Evolutionary conservation across 768 basidiomycete genomes (phyloP), one percentile per base, ranked within the genome.

Genomic region (Russula ochroleuca): DNA sequence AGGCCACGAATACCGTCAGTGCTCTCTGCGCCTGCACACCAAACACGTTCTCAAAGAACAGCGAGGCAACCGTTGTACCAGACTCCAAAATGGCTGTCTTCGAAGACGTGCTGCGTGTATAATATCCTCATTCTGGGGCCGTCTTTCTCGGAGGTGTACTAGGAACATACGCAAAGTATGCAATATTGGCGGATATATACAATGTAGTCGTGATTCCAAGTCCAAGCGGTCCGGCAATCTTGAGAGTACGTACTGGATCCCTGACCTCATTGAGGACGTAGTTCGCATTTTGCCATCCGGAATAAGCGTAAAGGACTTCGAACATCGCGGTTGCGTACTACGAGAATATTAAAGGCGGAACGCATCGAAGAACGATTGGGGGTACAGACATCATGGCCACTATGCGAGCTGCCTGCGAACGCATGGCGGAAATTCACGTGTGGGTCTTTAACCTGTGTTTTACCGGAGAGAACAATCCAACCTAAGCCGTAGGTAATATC

Each of bases 11-110:
- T 1, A 80, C 82, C 1, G 81, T 79, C n/a, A 85, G 69, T 3
- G 81, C 83, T 67, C 77, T 79, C 70, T 84, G 77, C 1, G 85
- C 84, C 5, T 75, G 62, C 0, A 69, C 67, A 7, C 85, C 84
- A 56, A 85, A 86, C 10, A 86, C 84, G 17, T 83, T 82, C 59
- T 74, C 69, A 71, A 86, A 86, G 70, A 85, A 86, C 37, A 85
- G 69, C 0, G 82, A 76, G 3, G 85, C 85, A n/a, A 85, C 83
- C 0, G 82, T 84, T 8, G 81, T 80, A 0, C 80, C 82, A 0
- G 78, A 75, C 10, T 76, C 71, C 37, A 75, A 59, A 38, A 86
- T 83, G 63, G 84, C 76, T 6, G 77, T 71, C 69, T 82, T 79
- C 5, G 81, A 76, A 2, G 80, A 76, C 1, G 80, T 81, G 19